Conservation (phyloP, 1,284 basidiomycete species). For the Microbotryum silenes-acaulis region DNA sequence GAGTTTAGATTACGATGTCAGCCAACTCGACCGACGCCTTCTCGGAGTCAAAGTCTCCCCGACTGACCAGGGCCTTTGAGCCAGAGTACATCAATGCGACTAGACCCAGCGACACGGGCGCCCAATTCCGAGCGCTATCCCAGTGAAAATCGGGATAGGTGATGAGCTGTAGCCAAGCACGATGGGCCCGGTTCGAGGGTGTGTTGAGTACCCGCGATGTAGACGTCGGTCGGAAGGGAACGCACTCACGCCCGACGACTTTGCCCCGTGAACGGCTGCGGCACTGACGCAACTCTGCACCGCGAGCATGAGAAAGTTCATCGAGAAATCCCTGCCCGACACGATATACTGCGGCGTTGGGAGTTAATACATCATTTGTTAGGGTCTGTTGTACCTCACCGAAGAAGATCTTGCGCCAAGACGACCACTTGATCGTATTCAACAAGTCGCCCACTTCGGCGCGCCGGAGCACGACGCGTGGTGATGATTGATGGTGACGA, state of each 20-base stretch:
- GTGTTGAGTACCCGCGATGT: conserved; percentile 1
- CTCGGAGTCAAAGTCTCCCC: background rate
- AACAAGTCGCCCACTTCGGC: too few species aligned
- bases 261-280: conserved; percentile 63
- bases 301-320: conserved; percentile 90
- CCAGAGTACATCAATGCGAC: conserved; percentile 6
- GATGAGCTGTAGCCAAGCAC: background rate
- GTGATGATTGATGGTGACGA: too few species aligned
- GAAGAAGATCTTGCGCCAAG: background rate
- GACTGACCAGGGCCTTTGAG: conserved; percentile 1
- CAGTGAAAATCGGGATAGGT: background rate
- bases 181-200: background rate
- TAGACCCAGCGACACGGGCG: background rate
- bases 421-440: too few species aligned
- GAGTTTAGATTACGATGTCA: background rate
- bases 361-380: background rate
- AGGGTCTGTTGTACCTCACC: too few species aligned
- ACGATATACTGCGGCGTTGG: conserved; percentile 67
- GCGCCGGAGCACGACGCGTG: too few species aligned
- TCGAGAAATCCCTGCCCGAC: conserved; percentile 84
- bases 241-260: conserved; percentile 52
- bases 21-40: background rate
- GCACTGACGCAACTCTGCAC: conserved; percentile 85
- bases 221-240: conserved; percentile 11
- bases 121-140: background rate